Conservation (phyloP, 2,329 filamentous ascomycete species). For the Aspergillus caelatus region DNA sequence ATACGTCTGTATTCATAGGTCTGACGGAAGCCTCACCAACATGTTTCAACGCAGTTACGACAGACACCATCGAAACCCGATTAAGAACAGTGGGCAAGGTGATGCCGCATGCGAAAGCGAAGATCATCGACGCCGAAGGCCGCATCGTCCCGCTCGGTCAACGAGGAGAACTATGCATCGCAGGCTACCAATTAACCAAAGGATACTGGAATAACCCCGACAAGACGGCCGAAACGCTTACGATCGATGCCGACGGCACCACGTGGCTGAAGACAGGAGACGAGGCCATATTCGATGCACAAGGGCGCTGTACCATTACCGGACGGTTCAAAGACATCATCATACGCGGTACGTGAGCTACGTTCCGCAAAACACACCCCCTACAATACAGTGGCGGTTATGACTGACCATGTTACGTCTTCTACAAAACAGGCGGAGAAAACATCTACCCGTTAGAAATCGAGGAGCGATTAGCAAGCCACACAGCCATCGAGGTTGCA, state of each 20-base stretch:
- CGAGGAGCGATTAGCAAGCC: conserved; percentile 69
- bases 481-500: conserved; percentile 64
- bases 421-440: conserved; percentile 59
- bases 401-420: background rate
- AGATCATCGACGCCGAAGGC: conserved; percentile 70
- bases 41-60: conserved; percentile 77
- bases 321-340: conserved; percentile 80
- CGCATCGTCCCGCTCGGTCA: conserved; percentile 67
- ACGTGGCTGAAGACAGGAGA: conserved; percentile 70
- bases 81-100: conserved; percentile 75
- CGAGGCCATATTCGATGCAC: conserved; percentile 54
- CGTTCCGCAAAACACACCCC: background rate
- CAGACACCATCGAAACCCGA: conserved; percentile 68
- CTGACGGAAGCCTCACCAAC: conserved; percentile 79
- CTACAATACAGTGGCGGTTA: background rate
- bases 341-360: conserved; percentile 59
- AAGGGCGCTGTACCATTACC: conserved; percentile 73
- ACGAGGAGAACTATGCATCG: conserved; percentile 74
- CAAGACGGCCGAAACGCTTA: conserved; percentile 73
- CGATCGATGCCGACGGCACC: conserved; percentile 61
- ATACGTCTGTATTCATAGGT: conserved; percentile 34
- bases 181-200: conserved; percentile 71
- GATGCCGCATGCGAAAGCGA: conserved; percentile 74
- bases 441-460: conserved; percentile 76
- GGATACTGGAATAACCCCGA: conserved; percentile 68